Conservation (phyloP, 805 yeast genomes). For the Saturnispora quitensis region DNA sequence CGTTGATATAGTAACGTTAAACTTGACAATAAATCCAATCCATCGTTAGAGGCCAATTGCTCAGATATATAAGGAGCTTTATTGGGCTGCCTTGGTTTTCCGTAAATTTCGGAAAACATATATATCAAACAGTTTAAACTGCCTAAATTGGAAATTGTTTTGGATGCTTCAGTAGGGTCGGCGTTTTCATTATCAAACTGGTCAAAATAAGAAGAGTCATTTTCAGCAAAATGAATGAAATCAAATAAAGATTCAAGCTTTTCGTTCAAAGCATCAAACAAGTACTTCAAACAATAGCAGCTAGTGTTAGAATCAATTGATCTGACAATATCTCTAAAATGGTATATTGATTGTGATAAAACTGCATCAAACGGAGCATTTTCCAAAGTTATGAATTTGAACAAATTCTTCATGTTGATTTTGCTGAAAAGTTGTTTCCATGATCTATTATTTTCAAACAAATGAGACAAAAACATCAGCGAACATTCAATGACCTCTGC, state of each 20-base stretch:
- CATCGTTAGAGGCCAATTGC: conserved; percentile 33
- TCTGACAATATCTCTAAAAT: conserved; percentile 45
- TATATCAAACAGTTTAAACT: conserved; percentile 37
- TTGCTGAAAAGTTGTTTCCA: conserved; percentile 34
- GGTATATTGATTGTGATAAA: conserved; percentile 43
- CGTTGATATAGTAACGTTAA: conserved; percentile 42
- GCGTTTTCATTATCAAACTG: conserved; percentile 24
- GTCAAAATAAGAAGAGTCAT: conserved; percentile 30
- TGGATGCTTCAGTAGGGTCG: conserved; percentile 25
- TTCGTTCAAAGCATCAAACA: conserved; percentile 13
- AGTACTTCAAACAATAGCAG: conserved; percentile 33
- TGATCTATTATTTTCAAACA: conserved; percentile 43
- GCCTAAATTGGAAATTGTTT: conserved; percentile 29
- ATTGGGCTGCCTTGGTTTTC: conserved; percentile 39
- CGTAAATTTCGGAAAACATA: conserved; percentile 45
- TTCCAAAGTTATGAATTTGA: conserved; percentile 38
- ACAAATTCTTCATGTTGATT: conserved; percentile 36
- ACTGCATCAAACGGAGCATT: conserved; percentile 57
- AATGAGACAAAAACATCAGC: conserved; percentile 40
- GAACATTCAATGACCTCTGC: conserved; percentile 43
- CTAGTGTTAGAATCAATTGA: conserved; percentile 48
- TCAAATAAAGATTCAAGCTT: conserved; percentile 15
- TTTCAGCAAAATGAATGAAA: conserved; percentile 23
- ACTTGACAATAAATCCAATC: conserved; percentile 32
- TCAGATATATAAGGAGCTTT: conserved; percentile 33